Base-by-base conservation (phyloP, 2,329 filamentous ascomycete genomes). In the Cladosporium velox region DNA sequence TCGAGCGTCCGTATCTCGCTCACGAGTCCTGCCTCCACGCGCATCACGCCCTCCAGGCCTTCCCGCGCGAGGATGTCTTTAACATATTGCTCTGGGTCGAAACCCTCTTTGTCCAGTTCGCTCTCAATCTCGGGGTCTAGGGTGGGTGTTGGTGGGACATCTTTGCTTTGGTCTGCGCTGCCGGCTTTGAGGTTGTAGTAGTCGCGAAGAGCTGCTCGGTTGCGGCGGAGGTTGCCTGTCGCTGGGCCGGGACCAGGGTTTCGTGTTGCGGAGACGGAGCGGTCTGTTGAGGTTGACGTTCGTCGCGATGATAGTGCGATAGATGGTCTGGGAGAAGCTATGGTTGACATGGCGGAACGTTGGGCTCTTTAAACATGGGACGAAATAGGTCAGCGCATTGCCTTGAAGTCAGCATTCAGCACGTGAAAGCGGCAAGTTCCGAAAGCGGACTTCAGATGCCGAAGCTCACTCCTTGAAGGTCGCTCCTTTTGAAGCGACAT, bases 191-290 rank as follows among this genome's bases (percentile, higher is more conserved):
- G 85, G 76, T 95, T 95, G 81, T 98, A 98, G 83, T 97, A 98
- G 76, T 97, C 93, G 73, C 95, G 90, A 24, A 98, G 85, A 7
- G 94, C 94, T 65, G 90, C 88, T 70, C 94, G 91, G 80, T 96
- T 96, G 68, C 90, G 85, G 65, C 86, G 84, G 24, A 76, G 73
- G 59, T 81, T 65, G 84, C 83, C 69, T 52, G 69, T 66, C 21
- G 67, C 66, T 26, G 72, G 66, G 26, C 68, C 65, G 4, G 68
- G 66, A 70, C 72, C 66, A 15, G 61, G 21, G 66, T 70, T 74
- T 65, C 66, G 76, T 65, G 70, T 72, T 77, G 64, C 77, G 79
- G 72, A 81, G 82, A 67, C 85, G 26, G 72, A 71, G 65, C 72
- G 68, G 41, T 67, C 66, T 54, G 86, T 90, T 66, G 79, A 80